phyloP scores from a whole-genome alignment of 495 filamentous ascomycete species.

The Podospora didyma region DNA sequence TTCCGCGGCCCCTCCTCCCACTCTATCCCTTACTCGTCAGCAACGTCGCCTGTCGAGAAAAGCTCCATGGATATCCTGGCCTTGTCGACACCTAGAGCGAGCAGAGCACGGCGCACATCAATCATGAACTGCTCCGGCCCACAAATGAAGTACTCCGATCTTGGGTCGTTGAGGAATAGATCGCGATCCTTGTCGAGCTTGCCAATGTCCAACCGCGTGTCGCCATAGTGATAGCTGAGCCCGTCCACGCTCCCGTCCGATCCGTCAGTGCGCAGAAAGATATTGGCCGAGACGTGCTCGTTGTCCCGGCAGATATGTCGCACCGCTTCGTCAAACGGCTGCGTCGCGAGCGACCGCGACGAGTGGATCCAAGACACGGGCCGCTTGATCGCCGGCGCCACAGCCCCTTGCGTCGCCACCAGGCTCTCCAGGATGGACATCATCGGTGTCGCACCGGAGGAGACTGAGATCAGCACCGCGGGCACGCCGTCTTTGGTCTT shows the following conservation, averaged over 20 bases:
- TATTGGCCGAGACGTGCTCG: slow-evolving; percentile 34
- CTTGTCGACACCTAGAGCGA: slow-evolving; percentile 45
- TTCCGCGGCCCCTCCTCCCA: no score
- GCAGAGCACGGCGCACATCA: slow-evolving; percentile 45
- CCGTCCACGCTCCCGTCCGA: slow-evolving; percentile 43
- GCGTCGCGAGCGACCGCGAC: slow-evolving; percentile 43
- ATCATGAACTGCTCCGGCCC: slow-evolving; percentile 66
- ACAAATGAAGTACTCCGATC: slow-evolving; percentile 63
- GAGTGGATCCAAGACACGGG: slow-evolving; percentile 66
- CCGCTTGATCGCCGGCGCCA: slow-evolving; percentile 30
- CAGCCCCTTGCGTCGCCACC: slow-evolving; percentile 5
- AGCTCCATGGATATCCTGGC: slow-evolving; percentile 61
- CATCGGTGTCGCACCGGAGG: slow-evolving; percentile 65
- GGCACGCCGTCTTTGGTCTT: slow-evolving; percentile 41
- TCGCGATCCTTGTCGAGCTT: slow-evolving; percentile 48
- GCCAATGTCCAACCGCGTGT: slow-evolving; percentile 49
- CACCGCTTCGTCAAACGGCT: slow-evolving; percentile 53
- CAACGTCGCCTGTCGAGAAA: slow-evolving; percentile 57
- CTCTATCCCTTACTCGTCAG: slow-evolving; percentile 9
- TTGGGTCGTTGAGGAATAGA: slow-evolving; percentile 47
- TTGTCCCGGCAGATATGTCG: slow-evolving; percentile 43
- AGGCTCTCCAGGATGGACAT: slow-evolving; percentile 60
- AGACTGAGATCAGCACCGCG: slow-evolving; percentile 64
- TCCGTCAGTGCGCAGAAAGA: slow-evolving; percentile 37
- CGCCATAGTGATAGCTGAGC: slow-evolving; percentile 51